Evolutionary conservation across 176 grass and related monocot genomes (phyloP).

Genomic region (Thalia dealbata): DNA sequence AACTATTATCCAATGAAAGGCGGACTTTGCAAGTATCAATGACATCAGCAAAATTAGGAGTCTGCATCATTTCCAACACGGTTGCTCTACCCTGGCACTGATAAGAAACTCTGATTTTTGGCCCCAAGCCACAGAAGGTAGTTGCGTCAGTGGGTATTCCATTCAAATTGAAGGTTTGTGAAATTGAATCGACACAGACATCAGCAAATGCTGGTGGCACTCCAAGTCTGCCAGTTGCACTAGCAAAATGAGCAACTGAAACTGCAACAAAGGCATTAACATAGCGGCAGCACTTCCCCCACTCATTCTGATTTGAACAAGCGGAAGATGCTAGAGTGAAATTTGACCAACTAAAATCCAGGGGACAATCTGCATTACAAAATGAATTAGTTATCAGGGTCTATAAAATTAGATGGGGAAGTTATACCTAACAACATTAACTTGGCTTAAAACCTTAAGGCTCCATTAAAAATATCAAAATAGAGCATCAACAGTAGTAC

Average conservation of each 20-base stretch:
- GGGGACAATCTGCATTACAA: slow-evolving; percentile 48
- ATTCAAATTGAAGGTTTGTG: slow-evolving; percentile 51
- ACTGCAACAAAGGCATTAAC: slow-evolving; percentile 90
- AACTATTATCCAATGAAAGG: slow-evolving; percentile 62
- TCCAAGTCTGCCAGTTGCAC: slow-evolving; percentile 65
- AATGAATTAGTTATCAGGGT: background rate
- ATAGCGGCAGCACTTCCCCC: slow-evolving; percentile 68
- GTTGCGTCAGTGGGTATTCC: slow-evolving; percentile 46
- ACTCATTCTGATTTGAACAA: slow-evolving; percentile 57
- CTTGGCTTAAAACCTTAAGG: too few relatives aligned
- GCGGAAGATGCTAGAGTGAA: slow-evolving; percentile 48
- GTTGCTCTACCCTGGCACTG: slow-evolving; percentile 69
- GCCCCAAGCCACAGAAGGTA: slow-evolving; percentile 64
- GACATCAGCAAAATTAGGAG: slow-evolving; percentile 65
- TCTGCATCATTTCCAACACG: slow-evolving; percentile 94
- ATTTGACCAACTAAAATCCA: slow-evolving; percentile 93
- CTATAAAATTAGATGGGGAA: too few relatives aligned
- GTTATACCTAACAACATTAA: too few relatives aligned
- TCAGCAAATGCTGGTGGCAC: slow-evolving; percentile 74
- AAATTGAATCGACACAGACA: slow-evolving; percentile 49
- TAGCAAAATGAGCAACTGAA: slow-evolving; percentile 65
- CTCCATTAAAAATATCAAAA: too few relatives aligned
- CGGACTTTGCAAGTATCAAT: slow-evolving; percentile 64
- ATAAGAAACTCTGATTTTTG: slow-evolving; percentile 84
- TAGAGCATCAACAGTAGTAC: too few relatives aligned